Base-by-base conservation (phyloP, 2,329 filamentous ascomycete species). In the Trichophyton mentagrophytes region DNA sequence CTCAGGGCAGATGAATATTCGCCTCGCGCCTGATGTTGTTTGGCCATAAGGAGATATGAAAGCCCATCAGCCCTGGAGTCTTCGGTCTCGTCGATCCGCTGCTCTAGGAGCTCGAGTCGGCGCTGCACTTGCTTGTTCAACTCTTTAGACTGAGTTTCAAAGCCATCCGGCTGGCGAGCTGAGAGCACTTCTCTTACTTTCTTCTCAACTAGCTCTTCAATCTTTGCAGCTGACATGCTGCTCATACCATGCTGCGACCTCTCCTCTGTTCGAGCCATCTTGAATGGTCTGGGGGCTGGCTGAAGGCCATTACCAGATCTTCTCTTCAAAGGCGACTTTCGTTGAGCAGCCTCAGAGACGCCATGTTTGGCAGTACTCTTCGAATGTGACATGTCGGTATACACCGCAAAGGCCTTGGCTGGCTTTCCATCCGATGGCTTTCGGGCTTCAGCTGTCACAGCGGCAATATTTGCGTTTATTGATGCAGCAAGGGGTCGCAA, bases 181-280 rank as follows among this genome's bases (percentile, higher is more conserved):
- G 91, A 90, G 0, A 97, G 78, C 40, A 93, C 90, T 74, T 96
- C 90, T 62, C 87, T 86, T 0, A 97, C 89, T 69, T 95, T 95
- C 67, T 87, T 89, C 73, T 96, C 89, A 1, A 97, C 90, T 76
- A 96, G 85, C 44, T 90, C 89, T 71, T 96, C 91, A 63, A 97
- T 95, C 59, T 85, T 86, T 11, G 85, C 86, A 17, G 85, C 82
- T 0, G 85, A 87, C 7, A 89, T 64, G 11, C 38, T 60, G 9
- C 47, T 33, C 36, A 61, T 22, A 74, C 82, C 66, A 47, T 77
- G 64, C 22, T 66, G 60, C 40, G 61, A 61, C 44, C 66, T 63
- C 8, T 70, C 60, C 25, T 51, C 61, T 51, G 59, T 65, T 2
- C 78, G 74, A 1, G 75, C 70, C 3, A 80, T 70, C 64, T 84